Evolutionary conservation across 2,329 filamentous ascomycete species (phyloP), one percentile per base, ranked within the genome.

Genomic region (Neonectria coccinea): DNA sequence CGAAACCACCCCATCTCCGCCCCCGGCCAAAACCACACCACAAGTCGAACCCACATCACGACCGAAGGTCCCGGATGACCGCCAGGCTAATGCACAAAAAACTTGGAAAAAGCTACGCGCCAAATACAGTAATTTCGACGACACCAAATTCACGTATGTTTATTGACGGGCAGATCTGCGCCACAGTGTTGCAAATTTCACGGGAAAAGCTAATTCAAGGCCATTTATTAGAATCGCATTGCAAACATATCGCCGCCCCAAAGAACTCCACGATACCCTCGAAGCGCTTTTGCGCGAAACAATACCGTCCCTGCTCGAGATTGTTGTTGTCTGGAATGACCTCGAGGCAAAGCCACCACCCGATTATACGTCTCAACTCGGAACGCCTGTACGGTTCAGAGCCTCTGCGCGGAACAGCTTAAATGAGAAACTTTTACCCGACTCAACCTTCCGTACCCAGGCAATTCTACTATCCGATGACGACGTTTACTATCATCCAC

Each of bases 251-350:
- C 70, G 69, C 10, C 74, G 78, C 6, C 75, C 76, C 3, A 67
- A 70, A 2, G 71, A 77, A 27, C 72, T 80, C 1, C 73, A 76
- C n/a, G 36, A 64, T 20, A 79, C 76, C 8, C 65, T 80, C 2
- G 39, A 53, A 9, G 58, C 59, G 1, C 65, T 80, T 5, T 65
- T 77, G 6, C 33, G 39, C 18, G 58, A 68, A 25, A 52, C 72
- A 20, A 76, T 80, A 1, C 76, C 77, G 1, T 80, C 78, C 0
- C 72, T 80, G 0, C 67, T 69, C 33, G 78, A 80, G 47, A 69
- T 80, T 6, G 76, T 79, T 44, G 45, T 80, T 18, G 67, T 80
- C 12, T 80, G 78, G 79, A 79, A 79, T 67, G 73, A 79, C 22
- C 31, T 75, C 36, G 70, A 76, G 4, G 57, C 64, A 4, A 25